Evolutionary conservation across 163 green algal genomes (phyloP).

Genomic region (Coccomyxa subellipsoidea): DNA sequence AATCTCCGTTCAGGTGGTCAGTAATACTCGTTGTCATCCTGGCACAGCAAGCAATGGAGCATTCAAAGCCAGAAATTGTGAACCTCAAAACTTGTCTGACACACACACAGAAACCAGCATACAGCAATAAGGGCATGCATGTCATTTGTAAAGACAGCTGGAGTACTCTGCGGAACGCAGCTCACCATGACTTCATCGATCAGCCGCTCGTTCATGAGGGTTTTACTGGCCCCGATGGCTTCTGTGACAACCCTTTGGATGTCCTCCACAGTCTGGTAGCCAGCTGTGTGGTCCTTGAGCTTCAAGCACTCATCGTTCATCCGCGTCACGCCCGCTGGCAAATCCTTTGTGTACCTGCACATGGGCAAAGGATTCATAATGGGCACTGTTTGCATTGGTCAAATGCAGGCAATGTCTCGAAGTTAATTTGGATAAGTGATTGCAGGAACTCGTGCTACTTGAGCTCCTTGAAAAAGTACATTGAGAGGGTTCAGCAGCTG

Average conservation of each 20-base stretch:
- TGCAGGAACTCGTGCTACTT: too few species aligned
- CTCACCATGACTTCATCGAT: conserved; percentile 37
- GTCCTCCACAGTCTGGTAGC: conserved; percentile 21
- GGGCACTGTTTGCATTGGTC: background rate
- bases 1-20: too few species aligned
- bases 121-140: too few species aligned
- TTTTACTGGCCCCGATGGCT: conserved; percentile 10
- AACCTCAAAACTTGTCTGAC: too few species aligned
- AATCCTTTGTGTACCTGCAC: conserved; percentile 13
- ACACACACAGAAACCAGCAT: too few species aligned
- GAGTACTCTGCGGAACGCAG: background rate
- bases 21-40: background rate
- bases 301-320: conserved; percentile 34
- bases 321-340: conserved; percentile 17
- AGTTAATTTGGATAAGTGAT: too few species aligned
- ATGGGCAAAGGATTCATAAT: background rate
- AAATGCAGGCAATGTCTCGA: background rate
- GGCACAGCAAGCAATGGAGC: background rate
- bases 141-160: too few species aligned
- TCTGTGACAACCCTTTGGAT: conserved; percentile 24
- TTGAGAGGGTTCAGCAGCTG: background rate
- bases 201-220: conserved; percentile 33
- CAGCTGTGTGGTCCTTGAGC: conserved; percentile 18
- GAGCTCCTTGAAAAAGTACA: too few species aligned
- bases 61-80: too few species aligned